These are phyloP conservation scores for Striga hermonthica DNA, from an alignment of 305 asterid genomes.

Conservation along the genomic window DNA sequence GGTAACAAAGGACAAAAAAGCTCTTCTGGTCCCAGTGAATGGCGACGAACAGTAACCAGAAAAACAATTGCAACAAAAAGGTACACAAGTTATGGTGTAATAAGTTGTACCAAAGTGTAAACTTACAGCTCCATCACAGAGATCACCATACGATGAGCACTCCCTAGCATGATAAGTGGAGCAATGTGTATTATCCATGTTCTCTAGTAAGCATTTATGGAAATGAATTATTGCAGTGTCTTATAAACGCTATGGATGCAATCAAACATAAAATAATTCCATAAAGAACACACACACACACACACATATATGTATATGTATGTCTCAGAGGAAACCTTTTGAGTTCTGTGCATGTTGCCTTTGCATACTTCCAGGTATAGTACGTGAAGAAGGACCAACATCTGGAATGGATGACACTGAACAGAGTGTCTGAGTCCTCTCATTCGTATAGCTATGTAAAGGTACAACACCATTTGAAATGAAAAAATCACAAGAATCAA, in stretches of 20 bases:
- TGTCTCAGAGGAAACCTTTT: conserved; percentile 34
- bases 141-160: conserved; percentile 11
- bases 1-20: conserved; percentile 7
- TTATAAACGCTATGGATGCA: neutral
- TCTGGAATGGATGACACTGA: conserved; percentile 42
- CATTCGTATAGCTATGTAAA: conserved; percentile 66
- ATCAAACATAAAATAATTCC: neutral
- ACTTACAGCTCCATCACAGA: conserved; percentile 35
- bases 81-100: neutral
- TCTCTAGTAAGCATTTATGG: conserved; percentile 27
- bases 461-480: conserved; percentile 26
- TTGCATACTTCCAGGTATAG: conserved; percentile 1
- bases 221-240: neutral
- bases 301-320: neutral
- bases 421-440: conserved; percentile 54
- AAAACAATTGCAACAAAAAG: neutral
- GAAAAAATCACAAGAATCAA: conserved; percentile 39
- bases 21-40: neutral
- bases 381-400: conserved; percentile 25
- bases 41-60: neutral
- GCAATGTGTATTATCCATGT: conserved; percentile 22
- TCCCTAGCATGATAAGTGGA: conserved; percentile 18
- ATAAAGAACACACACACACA: no score
- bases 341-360: conserved; percentile 28
- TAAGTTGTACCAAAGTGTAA: neutral